These are phyloP conservation scores for Purpureocillium takamizusanense DNA, from an alignment of 2,329 filamentous ascomycete genomes.

Conservation along the genomic window DNA sequence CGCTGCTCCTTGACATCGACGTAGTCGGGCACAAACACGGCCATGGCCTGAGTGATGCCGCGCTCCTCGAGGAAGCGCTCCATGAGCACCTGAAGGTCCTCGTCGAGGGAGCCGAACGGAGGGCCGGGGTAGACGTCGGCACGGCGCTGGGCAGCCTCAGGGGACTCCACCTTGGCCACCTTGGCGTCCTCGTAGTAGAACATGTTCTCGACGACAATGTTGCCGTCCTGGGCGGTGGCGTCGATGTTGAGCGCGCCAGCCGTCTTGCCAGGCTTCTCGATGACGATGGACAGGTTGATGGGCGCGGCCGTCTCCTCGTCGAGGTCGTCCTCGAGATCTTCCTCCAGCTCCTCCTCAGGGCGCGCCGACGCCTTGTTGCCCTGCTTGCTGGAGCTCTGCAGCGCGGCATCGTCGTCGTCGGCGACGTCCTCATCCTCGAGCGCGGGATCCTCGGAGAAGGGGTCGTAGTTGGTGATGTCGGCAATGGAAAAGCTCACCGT, in stretches of 20 bases:
- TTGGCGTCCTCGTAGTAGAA: constrained; percentile 76
- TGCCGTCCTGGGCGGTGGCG: constrained; percentile 75
- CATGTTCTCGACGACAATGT: constrained; percentile 82
- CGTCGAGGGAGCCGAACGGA: constrained; percentile 87
- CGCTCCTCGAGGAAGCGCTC: constrained; percentile 94
- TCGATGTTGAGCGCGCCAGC: constrained; percentile 76
- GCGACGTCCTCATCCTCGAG: constrained; percentile 30
- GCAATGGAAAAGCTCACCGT: constrained; percentile 34
- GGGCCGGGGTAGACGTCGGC: constrained; percentile 81
- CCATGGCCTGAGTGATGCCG: constrained; percentile 78
- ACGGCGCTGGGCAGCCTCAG: constrained; percentile 69
- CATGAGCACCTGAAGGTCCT: constrained; percentile 86
- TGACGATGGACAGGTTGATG: constrained; percentile 72
- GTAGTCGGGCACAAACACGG: constrained; percentile 89
- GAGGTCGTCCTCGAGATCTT: constrained; percentile 41
- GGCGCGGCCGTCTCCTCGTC: constrained; percentile 59
- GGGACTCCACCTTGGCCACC: constrained; percentile 64
- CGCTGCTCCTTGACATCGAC: constrained; percentile 98
- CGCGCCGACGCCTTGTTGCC: constrained; percentile 41
- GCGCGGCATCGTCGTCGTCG: constrained; percentile 20
- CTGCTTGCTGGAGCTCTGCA: constrained; percentile 47
- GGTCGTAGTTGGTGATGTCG: constrained; percentile 29
- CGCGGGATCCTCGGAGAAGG: constrained; percentile 26
- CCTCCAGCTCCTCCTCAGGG: constrained; percentile 31
- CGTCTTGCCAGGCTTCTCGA: constrained; percentile 72